Evolutionary conservation across 768 basidiomycete species (phyloP).

Genomic region (Collybiopsis luxurians): DNA sequence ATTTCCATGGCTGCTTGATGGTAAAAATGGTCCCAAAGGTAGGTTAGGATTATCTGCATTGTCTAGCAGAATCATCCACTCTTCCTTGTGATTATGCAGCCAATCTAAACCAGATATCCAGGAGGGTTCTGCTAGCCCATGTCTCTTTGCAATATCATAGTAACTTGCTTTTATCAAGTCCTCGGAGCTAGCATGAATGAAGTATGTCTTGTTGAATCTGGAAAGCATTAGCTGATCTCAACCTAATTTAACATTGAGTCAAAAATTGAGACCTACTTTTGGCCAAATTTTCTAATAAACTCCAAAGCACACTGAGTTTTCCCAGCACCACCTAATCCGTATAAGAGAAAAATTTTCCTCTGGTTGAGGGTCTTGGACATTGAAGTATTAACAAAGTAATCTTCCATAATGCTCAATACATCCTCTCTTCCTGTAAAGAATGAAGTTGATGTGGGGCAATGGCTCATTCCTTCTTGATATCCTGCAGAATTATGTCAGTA

Average conservation of each 20-base stretch:
- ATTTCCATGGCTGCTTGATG: conserved; percentile 4
- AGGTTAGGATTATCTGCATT: conserved; percentile 7
- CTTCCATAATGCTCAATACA: neutral
- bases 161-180: neutral
- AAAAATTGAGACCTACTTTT: neutral
- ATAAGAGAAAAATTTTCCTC: neutral
- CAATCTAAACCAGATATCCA: neutral
- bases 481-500: neutral
- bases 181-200: neutral
- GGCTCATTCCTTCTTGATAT: neutral
- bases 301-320: conserved; percentile 4
- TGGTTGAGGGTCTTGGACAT: too few relatives aligned
- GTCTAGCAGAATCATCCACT: conserved; percentile 9
- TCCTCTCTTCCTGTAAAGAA: conserved; percentile 1
- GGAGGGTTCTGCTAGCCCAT: neutral
- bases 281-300: neutral
- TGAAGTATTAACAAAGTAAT: neutral
- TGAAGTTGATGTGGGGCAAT: neutral
- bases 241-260: too few relatives aligned
- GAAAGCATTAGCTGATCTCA: neutral
- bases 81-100: neutral
- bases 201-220: neutral
- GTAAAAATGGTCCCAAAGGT: neutral
- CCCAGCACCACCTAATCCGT: conserved; percentile 3
- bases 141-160: neutral